Percentiles rank a stretch among this genome's conserved stretches.
Conservation (phyloP, 2,329 filamentous ascomycete species). For the Thermothelomyces thermophilus region DNA sequence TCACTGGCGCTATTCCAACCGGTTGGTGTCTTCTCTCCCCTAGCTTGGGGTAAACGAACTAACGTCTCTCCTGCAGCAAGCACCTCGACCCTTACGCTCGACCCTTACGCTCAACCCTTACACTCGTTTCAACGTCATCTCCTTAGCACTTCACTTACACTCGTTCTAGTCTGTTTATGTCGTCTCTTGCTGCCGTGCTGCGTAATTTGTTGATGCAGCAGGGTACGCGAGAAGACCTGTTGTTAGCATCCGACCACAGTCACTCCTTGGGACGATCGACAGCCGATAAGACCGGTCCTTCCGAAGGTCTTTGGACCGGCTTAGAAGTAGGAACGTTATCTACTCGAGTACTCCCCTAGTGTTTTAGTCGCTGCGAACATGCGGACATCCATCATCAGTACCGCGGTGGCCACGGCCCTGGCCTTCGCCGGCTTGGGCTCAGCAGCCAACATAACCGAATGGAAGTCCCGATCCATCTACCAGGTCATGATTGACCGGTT, state of each 20-base stretch:
- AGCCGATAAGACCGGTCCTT: slow-evolving; percentile 10
- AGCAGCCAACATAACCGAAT: slow-evolving; percentile 39
- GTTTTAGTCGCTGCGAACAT: slow-evolving; percentile 8
- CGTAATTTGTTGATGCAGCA: slow-evolving; percentile 1
- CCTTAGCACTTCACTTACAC: slow-evolving; percentile 10
- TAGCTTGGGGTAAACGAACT: background rate
- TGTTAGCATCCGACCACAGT: slow-evolving; percentile 19
- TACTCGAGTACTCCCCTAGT: background rate
- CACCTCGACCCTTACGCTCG: background rate
- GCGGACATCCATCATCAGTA: slow-evolving; percentile 18
- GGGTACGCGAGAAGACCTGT: background rate
- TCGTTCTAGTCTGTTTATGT: slow-evolving; percentile 13
- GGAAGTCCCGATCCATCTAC: slow-evolving; percentile 52
- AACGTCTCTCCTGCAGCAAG: background rate
- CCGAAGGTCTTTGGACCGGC: slow-evolving; percentile 1
- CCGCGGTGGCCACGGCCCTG: slow-evolving; percentile 22
- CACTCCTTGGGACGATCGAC: slow-evolving; percentile 16
- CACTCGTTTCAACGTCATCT: slow-evolving; percentile 1
- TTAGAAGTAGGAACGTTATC: background rate
- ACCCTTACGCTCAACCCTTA: background rate
- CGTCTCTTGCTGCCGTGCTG: background rate
- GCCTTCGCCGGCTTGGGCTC: slow-evolving; percentile 29
- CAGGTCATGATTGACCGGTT: slow-evolving; percentile 49
- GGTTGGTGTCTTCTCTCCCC: background rate
- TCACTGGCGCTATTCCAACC: too few relatives aligned